Evolutionary conservation across 306 rosid genomes (phyloP).

Genomic region (Medicago arabica): DNA sequence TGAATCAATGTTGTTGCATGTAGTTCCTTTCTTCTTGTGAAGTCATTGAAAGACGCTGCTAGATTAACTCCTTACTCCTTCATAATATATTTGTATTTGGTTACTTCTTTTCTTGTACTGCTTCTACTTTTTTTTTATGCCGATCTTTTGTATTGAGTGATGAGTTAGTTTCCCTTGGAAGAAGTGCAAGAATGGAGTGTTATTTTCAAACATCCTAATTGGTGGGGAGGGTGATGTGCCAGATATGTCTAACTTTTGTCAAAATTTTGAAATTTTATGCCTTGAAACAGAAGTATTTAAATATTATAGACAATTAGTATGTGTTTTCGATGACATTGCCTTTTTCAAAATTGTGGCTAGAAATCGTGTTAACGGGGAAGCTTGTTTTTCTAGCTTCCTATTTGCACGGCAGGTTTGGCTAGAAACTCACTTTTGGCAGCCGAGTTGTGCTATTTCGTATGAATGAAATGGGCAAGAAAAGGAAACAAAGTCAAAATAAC

Average conservation of each 20-base stretch:
- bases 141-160: conserved; percentile 16
- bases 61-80: not conserved
- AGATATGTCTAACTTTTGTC: no score
- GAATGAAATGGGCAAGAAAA: no score
- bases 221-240: not conserved
- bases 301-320: not conserved
- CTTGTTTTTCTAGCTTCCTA: no score
- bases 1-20: conserved; percentile 48
- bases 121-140: not conserved
- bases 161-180: not conserved
- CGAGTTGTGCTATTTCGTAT: no score
- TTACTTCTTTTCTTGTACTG: conserved; percentile 18
- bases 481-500: no score
- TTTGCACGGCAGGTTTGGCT: no score
- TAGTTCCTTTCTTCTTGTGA: conserved; percentile 25
- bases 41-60: not conserved
- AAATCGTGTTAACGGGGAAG: no score
- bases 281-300: not conserved
- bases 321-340: no score
- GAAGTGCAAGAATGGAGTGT: not conserved
- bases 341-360: no score
- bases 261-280: no score
- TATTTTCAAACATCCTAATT: conserved; percentile 1
- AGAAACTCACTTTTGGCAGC: no score
- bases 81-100: not conserved